Conservation (phyloP, 352 stramenopile species). For the Globisporangium rhizosaccharum region DNA sequence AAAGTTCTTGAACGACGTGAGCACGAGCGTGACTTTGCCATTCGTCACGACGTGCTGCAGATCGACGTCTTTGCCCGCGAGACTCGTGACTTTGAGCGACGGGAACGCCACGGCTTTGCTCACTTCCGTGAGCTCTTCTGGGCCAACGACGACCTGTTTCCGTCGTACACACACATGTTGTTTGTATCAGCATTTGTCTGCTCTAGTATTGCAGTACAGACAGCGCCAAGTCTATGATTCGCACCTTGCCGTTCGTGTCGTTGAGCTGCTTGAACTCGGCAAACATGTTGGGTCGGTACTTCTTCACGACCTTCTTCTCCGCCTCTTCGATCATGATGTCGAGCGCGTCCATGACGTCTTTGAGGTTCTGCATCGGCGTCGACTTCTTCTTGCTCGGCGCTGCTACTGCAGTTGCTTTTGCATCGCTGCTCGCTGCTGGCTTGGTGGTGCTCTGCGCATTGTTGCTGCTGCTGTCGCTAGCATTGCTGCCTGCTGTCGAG, state of each 20-base stretch:
- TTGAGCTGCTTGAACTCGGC: constrained; percentile 88
- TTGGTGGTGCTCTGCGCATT: not conserved
- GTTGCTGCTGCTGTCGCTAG: not conserved
- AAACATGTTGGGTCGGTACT: constrained; percentile 86
- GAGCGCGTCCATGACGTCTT: constrained; percentile 65
- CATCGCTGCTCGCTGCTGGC: not conserved
- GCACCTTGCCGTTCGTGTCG: constrained; percentile 75
- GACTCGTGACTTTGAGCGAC: constrained; percentile 44
- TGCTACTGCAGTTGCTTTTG: not conserved
- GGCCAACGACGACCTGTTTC: constrained; percentile 33
- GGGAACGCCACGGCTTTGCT: constrained; percentile 50
- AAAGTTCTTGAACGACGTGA: constrained; percentile 87
- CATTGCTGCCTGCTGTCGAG: not conserved
- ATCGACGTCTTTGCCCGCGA: constrained; percentile 41
- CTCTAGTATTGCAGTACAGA: not conserved
- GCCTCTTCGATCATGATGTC: constrained; percentile 82
- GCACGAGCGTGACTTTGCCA: constrained; percentile 60
- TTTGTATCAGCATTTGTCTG: not conserved
- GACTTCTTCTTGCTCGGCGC: constrained; percentile 21
- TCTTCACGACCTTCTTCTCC: constrained; percentile 80
- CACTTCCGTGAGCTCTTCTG: constrained; percentile 47
- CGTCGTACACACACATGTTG: not conserved
- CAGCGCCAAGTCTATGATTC: not conserved
- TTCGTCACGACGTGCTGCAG: constrained; percentile 42
- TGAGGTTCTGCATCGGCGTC: constrained; percentile 68